Conservation (phyloP, 768 basidiomycete species). For the Lactifluus rugatus region DNA sequence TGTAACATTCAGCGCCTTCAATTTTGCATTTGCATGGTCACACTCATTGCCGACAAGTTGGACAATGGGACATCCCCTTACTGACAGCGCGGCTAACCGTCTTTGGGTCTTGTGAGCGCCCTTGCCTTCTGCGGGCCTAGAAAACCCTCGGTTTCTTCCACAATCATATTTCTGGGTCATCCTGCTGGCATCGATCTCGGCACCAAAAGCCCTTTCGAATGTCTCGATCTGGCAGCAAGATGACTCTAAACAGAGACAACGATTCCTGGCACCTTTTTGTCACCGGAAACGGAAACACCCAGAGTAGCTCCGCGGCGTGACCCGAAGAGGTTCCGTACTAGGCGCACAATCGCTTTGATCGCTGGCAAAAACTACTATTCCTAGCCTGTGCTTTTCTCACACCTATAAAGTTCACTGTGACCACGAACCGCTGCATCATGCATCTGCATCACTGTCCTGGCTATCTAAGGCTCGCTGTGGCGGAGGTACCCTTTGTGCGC, state of each 20-base stretch:
- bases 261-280: background rate
- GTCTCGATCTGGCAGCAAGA: slow-evolving; percentile 7
- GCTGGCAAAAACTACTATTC: slow-evolving; percentile 10
- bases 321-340: slow-evolving; percentile 2
- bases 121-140: slow-evolving; percentile 6
- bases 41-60: slow-evolving; percentile 7
- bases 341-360: slow-evolving; percentile 11
- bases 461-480: background rate
- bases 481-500: background rate
- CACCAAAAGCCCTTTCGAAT: background rate
- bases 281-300: background rate
- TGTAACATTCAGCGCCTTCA: background rate
- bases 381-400: slow-evolving; percentile 9
- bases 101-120: slow-evolving; percentile 13
- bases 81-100: slow-evolving; percentile 11
- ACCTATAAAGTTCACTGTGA: background rate
- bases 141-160: slow-evolving; percentile 10
- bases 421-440: background rate
- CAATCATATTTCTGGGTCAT: background rate
- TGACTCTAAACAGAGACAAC: background rate
- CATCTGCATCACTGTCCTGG: background rate
- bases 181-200: background rate
- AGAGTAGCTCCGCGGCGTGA: slow-evolving; percentile 10
- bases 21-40: background rate
- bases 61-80: slow-evolving; percentile 7